Evolutionary conservation across 441 rosid genomes (phyloP).

Genomic region (Geranium incanum): DNA sequence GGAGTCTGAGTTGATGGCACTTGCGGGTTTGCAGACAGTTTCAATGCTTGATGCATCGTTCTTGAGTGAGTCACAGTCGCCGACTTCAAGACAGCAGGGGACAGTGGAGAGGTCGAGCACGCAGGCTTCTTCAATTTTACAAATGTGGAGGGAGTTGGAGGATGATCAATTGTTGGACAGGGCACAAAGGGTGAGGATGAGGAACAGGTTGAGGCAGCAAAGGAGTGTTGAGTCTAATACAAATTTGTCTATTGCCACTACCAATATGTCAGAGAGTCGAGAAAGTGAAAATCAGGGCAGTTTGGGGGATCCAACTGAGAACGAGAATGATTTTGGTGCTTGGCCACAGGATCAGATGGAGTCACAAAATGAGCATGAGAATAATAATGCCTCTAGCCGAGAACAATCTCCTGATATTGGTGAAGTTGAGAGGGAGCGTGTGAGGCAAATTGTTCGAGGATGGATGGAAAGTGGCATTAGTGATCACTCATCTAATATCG

Average conservation of each 20-base stretch:
- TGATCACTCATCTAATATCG: conserved; percentile 51
- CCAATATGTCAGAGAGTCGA: conserved; percentile 44
- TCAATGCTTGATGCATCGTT: conserved; percentile 83
- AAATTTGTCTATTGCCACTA: conserved; percentile 33
- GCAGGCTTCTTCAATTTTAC: conserved; percentile 65
- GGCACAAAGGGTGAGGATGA: conserved; percentile 46
- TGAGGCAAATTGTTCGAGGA: conserved; percentile 82
- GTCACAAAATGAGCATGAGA: conserved; percentile 38
- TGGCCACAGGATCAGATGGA: conserved; percentile 59
- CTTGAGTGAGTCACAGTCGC: conserved; percentile 67
- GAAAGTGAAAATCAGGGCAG: conserved; percentile 65
- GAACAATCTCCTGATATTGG: conserved; percentile 93
- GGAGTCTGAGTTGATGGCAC: conserved; percentile 78
- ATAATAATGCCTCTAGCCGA: conserved; percentile 55
- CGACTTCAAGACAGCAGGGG: conserved; percentile 56
- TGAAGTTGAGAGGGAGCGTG: conserved; percentile 88
- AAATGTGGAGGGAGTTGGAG: conserved; percentile 93
- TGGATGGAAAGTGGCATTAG: conserved; percentile 84
- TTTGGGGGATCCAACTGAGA: conserved; percentile 60
- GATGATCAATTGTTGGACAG: conserved; percentile 75
- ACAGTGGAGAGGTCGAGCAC: conserved; percentile 61
- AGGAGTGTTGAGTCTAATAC: conserved; percentile 46
- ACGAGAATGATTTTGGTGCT: conserved; percentile 73
- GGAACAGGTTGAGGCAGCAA: conserved; percentile 64
- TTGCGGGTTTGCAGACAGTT: conserved; percentile 78